These are phyloP conservation scores for Exserohilum rostratum DNA, from an alignment of 2,329 filamentous ascomycete species.

Conservation along the genomic window DNA sequence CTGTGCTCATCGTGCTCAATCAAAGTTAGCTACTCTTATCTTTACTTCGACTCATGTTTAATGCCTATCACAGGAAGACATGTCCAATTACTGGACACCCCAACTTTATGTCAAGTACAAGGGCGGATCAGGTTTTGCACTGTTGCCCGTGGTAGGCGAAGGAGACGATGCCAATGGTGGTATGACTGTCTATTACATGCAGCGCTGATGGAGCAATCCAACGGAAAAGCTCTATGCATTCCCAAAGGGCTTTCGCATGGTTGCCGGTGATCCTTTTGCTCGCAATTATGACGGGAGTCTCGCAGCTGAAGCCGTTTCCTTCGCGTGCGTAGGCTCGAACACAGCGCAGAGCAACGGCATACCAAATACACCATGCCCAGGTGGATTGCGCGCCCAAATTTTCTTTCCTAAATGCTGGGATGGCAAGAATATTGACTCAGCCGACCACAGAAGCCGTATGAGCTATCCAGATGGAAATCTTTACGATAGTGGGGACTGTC, in stretches of 20 bases:
- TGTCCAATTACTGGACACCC: conserved; percentile 80
- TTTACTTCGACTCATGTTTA: background rate
- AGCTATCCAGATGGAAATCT: no score
- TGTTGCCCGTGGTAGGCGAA: conserved; percentile 64
- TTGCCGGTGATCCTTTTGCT: conserved; percentile 68
- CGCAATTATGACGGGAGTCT: conserved; percentile 59
- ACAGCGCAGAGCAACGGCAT: no score
- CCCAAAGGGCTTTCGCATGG: conserved; percentile 72
- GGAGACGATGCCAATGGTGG: conserved; percentile 57
- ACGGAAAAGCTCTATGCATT: conserved; percentile 72
- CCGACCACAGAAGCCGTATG: no score
- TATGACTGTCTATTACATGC: conserved; percentile 77
- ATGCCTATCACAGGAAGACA: conserved; percentile 19
- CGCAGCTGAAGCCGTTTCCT: conserved; percentile 60
- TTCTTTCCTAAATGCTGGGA: no score
- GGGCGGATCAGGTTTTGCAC: conserved; percentile 55
- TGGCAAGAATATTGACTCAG: no score
- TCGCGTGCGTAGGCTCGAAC: no score
- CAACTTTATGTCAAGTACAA: conserved; percentile 65
- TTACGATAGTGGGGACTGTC: no score
- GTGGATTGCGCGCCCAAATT: no score
- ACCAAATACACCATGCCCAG: no score
- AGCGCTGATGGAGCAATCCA: conserved; percentile 54
- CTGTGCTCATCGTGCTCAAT: conserved; percentile 72
- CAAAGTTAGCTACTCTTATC: conserved; percentile 50